phyloP scores from a whole-genome alignment of 1,284 basidiomycete genomes.

The Ceratorhiza oryzae-sativae region DNA sequence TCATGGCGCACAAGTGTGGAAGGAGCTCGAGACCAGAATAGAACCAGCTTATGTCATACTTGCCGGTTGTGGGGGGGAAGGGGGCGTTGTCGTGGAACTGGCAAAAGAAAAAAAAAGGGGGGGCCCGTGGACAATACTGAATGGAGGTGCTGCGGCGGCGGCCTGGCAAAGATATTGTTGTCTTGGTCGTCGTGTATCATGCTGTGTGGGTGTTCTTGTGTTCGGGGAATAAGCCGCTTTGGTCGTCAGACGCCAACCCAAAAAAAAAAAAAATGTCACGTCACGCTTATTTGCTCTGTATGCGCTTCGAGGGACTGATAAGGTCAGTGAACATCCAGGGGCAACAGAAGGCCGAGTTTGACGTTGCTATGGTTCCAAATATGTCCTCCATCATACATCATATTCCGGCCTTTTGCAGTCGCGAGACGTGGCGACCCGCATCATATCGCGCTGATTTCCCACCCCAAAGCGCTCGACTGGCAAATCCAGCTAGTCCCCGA shows the following conservation, averaged over 20 bases:
- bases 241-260: no score
- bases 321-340: not conserved
- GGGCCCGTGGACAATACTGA: not conserved
- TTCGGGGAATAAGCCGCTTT: no score
- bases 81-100: not conserved
- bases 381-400: not conserved
- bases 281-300: no score
- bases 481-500: not conserved
- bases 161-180: no score
- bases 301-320: not conserved
- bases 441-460: not conserved
- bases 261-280: no score
- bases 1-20: not conserved
- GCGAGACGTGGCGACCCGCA: not conserved
- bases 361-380: not conserved
- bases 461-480: not conserved
- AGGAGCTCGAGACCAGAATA: not conserved
- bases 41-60: not conserved
- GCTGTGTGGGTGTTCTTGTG: not conserved
- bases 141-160: not conserved
- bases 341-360: not conserved
- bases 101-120: not conserved
- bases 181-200: not conserved
- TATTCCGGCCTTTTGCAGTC: not conserved
- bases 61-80: not conserved